These are phyloP conservation scores for Lecanicillium sp. DNA, from an alignment of 2,329 filamentous ascomycete species.

Conservation along the genomic window DNA sequence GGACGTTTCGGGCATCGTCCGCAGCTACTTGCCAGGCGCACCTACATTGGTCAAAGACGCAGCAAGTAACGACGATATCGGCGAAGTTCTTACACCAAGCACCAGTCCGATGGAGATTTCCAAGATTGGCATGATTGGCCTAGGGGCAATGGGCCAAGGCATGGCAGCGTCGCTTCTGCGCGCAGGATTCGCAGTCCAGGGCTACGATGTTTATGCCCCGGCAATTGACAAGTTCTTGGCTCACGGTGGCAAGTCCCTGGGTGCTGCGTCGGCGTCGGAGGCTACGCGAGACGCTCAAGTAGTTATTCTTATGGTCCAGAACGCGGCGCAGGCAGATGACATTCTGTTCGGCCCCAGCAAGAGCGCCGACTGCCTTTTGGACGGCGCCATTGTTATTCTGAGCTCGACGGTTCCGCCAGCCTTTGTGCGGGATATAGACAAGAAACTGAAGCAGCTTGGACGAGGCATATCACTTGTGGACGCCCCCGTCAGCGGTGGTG, in stretches of 20 bases:
- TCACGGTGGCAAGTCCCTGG: slow-evolving; percentile 14
- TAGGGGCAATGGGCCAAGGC: slow-evolving; percentile 30
- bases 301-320: slow-evolving; percentile 28
- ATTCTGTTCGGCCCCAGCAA: slow-evolving; percentile 22
- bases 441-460: slow-evolving; percentile 13
- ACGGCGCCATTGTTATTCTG: slow-evolving; percentile 22
- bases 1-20: slow-evolving; percentile 20
- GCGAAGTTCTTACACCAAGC: slow-evolving; percentile 12
- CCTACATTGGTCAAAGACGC: slow-evolving; percentile 12
- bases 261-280: slow-evolving; percentile 18
- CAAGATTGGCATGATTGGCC: slow-evolving; percentile 26
- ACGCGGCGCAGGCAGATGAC: slow-evolving; percentile 22
- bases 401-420: slow-evolving; percentile 28
- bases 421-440: slow-evolving; percentile 15
- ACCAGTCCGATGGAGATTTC: slow-evolving; percentile 16
- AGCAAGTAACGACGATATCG: slow-evolving; percentile 4
- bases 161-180: slow-evolving; percentile 27
- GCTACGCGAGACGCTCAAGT: slow-evolving; percentile 21
- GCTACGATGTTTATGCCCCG: slow-evolving; percentile 23
- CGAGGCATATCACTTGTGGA: slow-evolving; percentile 24
- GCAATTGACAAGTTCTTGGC: slow-evolving; percentile 21
- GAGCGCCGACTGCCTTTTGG: slow-evolving; percentile 17
- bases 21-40: slow-evolving; percentile 14
- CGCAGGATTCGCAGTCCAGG: slow-evolving; percentile 23
- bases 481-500: slow-evolving; percentile 29